Conservation (phyloP, 2,329 filamentous ascomycete species). For the Colletotrichum liriopes region DNA sequence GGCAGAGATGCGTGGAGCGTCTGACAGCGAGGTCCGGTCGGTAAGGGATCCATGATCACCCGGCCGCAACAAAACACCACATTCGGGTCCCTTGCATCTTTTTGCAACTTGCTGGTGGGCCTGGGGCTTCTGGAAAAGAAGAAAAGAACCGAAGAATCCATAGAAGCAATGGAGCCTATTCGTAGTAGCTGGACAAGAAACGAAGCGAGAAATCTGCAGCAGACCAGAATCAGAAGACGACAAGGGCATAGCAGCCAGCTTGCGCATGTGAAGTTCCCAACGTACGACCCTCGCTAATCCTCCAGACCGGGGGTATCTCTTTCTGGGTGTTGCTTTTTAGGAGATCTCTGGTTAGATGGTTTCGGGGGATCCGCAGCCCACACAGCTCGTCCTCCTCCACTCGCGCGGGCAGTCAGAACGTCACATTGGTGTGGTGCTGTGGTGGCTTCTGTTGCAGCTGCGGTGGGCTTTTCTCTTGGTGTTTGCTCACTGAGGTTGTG, state of each 20-base stretch:
- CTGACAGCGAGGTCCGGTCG: neutral
- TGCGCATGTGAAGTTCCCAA: constrained; percentile 24
- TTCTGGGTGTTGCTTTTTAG: neutral
- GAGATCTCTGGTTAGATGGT: constrained; percentile 32
- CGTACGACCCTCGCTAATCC: neutral
- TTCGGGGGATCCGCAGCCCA: constrained; percentile 25
- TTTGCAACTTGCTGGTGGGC: neutral
- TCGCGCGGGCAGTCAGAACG: neutral
- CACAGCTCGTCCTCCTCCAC: constrained; percentile 18
- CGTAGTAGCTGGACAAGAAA: neutral
- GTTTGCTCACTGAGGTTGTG: neutral
- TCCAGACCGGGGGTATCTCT: constrained; percentile 3
- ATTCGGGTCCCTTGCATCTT: constrained; percentile 11
- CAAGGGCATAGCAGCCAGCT: neutral
- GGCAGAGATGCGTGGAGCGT: constrained; percentile 6
- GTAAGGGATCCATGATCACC: constrained; percentile 32
- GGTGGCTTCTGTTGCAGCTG: constrained; percentile 16
- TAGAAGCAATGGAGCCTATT: constrained; percentile 2
- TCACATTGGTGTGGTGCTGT: constrained; percentile 3
- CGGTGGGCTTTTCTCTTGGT: constrained; percentile 10
- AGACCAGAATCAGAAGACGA: constrained; percentile 18
- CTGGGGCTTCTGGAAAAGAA: neutral
- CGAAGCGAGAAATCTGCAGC: constrained; percentile 5
- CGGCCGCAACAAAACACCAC: constrained; percentile 23
- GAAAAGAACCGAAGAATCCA: constrained; percentile 5